A percentile compares a stretch with the other conserved stretches of the same genome.
phyloP scores from a whole-genome alignment of 345 rosid genomes.

The Ceriops zippeliana region DNA sequence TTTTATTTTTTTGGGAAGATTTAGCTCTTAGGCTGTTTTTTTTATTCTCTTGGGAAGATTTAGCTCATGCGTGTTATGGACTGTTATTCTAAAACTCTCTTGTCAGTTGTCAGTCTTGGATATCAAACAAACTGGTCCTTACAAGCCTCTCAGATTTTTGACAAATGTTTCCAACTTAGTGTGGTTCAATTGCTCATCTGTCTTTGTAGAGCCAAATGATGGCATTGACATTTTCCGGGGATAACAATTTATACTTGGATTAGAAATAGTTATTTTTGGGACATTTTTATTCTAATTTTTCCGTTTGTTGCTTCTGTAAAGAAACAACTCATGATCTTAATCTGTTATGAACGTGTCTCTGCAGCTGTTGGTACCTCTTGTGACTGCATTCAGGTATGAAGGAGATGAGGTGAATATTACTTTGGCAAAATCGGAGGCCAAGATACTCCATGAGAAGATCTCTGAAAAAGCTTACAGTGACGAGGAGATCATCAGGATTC shows the following conservation, averaged over 20 bases:
- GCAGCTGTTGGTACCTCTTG: slow-evolving; percentile 84
- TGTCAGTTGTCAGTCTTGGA: too few species aligned
- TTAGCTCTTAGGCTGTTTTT: neutral
- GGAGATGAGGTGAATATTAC: slow-evolving; percentile 72
- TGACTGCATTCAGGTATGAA: slow-evolving; percentile 68
- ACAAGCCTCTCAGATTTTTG: too few species aligned
- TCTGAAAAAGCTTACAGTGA: slow-evolving; percentile 61
- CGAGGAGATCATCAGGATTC: slow-evolving; percentile 79
- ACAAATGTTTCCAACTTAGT: too few species aligned
- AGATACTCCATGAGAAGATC: slow-evolving; percentile 74
- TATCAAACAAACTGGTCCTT: too few species aligned
- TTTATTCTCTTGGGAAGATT: neutral
- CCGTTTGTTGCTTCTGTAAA: too few species aligned
- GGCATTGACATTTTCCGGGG: too few species aligned
- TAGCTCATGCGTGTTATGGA: neutral
- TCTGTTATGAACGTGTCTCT: neutral
- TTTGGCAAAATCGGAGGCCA: slow-evolving; percentile 75
- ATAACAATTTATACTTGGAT: too few species aligned
- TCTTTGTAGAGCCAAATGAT: too few species aligned
- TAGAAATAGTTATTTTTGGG: too few species aligned
- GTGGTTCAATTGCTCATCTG: too few species aligned
- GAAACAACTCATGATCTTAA: too few species aligned
- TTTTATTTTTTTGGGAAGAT: neutral
- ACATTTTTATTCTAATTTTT: too few species aligned
- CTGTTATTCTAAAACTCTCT: neutral